Percentiles rank a stretch among this genome's conserved stretches.
phyloP scores from a whole-genome alignment of 2,329 filamentous ascomycete species.

The Penicillium sp. region DNA sequence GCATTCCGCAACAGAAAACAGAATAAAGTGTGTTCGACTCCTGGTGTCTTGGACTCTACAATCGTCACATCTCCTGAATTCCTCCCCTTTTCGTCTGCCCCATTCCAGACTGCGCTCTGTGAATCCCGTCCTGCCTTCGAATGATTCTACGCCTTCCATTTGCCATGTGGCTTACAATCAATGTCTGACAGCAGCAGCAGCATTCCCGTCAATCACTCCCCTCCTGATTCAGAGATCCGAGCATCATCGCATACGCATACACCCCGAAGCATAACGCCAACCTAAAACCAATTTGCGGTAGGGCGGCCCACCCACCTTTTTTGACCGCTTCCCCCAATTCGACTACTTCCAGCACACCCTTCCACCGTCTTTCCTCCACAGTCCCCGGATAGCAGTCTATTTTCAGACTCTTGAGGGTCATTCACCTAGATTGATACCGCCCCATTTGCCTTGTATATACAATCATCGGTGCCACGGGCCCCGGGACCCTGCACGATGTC shows the following conservation, averaged over 20 bases:
- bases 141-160: constrained; percentile 24
- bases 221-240: background rate
- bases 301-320: constrained; percentile 26
- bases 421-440: background rate
- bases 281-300: constrained; percentile 15
- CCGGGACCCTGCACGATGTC: constrained; percentile 43
- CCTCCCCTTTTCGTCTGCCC: constrained; percentile 9
- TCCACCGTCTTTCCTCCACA: constrained; percentile 9
- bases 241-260: background rate
- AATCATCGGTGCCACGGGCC: constrained; percentile 17
- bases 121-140: constrained; percentile 16
- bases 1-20: constrained; percentile 29
- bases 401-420: background rate
- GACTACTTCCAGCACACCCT: constrained; percentile 20
- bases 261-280: background rate
- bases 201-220: background rate
- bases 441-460: constrained; percentile 18
- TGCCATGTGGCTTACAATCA: constrained; percentile 31
- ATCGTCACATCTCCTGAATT: constrained; percentile 16
- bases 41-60: constrained; percentile 16
- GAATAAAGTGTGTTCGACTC: constrained; percentile 15
- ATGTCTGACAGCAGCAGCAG: constrained; percentile 25
- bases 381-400: constrained; percentile 1
- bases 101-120: constrained; percentile 25
- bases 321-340: constrained; percentile 31